These are phyloP conservation scores for Suillus luteus DNA, from an alignment of 768 basidiomycete species.

Conservation along the genomic window DNA sequence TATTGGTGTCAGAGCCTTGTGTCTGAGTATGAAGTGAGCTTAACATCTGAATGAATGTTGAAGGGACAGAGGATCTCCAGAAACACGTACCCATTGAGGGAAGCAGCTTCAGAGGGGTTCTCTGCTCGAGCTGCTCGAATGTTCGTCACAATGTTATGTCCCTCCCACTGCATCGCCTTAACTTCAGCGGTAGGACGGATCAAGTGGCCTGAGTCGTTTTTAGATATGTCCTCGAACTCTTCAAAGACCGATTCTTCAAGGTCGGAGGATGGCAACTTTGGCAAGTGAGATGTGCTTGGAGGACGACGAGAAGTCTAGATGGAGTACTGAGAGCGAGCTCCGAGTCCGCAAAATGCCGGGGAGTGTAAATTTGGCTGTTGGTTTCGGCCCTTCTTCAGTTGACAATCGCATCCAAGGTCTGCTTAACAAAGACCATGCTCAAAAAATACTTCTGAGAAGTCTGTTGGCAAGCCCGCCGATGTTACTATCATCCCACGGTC, in stretches of 20 bases:
- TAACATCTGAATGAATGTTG: background rate
- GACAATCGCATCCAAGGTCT: too few species aligned
- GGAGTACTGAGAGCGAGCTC: background rate
- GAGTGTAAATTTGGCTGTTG: too few species aligned
- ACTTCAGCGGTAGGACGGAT: background rate
- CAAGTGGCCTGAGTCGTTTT: background rate
- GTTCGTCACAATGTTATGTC: background rate
- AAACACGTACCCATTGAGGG: slow-evolving; percentile 39
- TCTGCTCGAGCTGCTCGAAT: slow-evolving; percentile 20
- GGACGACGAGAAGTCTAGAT: background rate
- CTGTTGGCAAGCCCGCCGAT: background rate
- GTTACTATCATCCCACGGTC: background rate
- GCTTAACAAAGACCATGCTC: too few species aligned
- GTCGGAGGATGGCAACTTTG: background rate
- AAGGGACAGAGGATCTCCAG: background rate
- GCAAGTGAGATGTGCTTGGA: background rate
- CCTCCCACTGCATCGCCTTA: slow-evolving; percentile 2
- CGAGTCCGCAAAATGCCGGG: background rate
- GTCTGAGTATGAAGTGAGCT: slow-evolving; percentile 33
- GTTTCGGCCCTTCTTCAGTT: too few species aligned
- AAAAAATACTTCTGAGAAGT: too few species aligned
- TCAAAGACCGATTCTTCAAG: background rate
- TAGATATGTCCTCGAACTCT: background rate
- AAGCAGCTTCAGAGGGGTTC: slow-evolving; percentile 41
- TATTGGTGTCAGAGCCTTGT: slow-evolving; percentile 58